Conservation (phyloP, 345 rosid genomes). For the Limnanthes douglasii region DNA sequence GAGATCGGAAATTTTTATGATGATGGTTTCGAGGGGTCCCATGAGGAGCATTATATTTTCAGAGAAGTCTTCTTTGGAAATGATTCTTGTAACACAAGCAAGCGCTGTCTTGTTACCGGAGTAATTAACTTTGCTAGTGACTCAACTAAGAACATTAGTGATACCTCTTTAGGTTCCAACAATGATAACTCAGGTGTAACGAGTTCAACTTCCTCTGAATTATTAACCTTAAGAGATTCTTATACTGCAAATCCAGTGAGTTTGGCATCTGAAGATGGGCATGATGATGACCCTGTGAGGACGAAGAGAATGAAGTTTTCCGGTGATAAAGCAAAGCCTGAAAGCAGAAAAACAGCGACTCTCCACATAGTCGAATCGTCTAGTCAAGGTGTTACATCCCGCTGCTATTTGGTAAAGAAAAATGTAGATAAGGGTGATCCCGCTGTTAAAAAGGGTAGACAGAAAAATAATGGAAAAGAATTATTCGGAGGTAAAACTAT, state of each 20-base stretch:
- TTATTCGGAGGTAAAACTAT: conserved; percentile 22
- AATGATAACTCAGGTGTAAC: conserved; percentile 47
- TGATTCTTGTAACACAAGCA: conserved; percentile 19
- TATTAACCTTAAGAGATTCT: conserved; percentile 14
- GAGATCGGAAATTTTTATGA: conserved; percentile 15
- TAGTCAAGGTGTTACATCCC: conserved; percentile 34
- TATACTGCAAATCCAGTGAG: conserved; percentile 17
- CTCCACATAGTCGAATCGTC: conserved; percentile 54
- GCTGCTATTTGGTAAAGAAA: conserved; percentile 38
- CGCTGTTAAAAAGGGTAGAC: conserved; percentile 16
- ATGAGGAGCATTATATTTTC: conserved; percentile 36
- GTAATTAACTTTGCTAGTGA: conserved; percentile 29
- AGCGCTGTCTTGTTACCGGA: conserved; percentile 32
- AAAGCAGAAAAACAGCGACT: conserved; percentile 16
- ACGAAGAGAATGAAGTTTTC: conserved; percentile 39
- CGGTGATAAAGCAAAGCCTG: conserved; percentile 11
- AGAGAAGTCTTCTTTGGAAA: conserved; percentile 38
- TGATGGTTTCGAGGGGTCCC: conserved; percentile 54
- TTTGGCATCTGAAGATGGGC: conserved; percentile 16
- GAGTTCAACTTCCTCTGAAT: conserved; percentile 26
- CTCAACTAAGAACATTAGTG: conserved; percentile 22
- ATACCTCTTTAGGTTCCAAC: conserved; percentile 28
- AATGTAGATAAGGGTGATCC: conserved; percentile 13
- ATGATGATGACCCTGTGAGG: conserved; percentile 15
- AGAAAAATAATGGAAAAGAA: conserved; percentile 21